A percentile compares a stretch with the other conserved stretches of the same genome.
Conservation (phyloP, 495 filamentous ascomycete species). For the Glarea lozoyensis region DNA sequence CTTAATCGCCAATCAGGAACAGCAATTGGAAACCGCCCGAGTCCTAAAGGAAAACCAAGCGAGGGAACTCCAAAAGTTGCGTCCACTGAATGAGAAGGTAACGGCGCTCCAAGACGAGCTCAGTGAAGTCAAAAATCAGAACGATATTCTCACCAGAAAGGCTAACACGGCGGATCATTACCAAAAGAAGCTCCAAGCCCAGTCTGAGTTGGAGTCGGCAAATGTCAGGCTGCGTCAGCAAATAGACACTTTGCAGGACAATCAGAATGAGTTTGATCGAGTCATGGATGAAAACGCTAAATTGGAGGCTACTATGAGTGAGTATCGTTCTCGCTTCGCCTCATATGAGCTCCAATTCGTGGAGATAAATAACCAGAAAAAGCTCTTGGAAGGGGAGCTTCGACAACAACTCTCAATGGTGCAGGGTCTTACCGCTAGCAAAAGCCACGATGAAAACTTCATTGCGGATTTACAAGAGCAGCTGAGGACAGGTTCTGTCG, state of each 20-base stretch:
- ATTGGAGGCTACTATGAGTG: conserved; percentile 17
- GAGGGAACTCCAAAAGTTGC: conserved; percentile 50
- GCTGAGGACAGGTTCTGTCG: conserved; percentile 25
- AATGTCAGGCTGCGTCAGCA: conserved; percentile 54
- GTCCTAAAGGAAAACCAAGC: conserved; percentile 40
- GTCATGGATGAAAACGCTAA: conserved; percentile 27
- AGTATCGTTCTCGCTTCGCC: conserved; percentile 27
- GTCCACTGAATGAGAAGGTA: conserved; percentile 35
- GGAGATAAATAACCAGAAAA: conserved; percentile 23
- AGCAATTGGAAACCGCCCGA: conserved; percentile 35
- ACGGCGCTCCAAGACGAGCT: conserved; percentile 42
- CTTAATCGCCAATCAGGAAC: conserved; percentile 49
- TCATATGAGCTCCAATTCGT: conserved; percentile 34
- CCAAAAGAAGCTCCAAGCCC: conserved; percentile 65
- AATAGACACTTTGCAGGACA: conserved; percentile 46
- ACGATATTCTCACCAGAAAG: conserved; percentile 67
- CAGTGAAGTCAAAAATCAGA: conserved; percentile 59
- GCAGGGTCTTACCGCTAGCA: conserved; percentile 26
- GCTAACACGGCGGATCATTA: conserved; percentile 70
- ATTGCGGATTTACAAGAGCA: conserved; percentile 38
- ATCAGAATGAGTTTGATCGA: conserved; percentile 43
- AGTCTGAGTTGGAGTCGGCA: conserved; percentile 63
- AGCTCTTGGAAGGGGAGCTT: conserved; percentile 29
- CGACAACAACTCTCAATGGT: conserved; percentile 24
- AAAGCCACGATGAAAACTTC: conserved; percentile 24